Evolutionary conservation across 1,139 yeast genomes (phyloP), one percentile per base, ranked within the genome.

Genomic region (Yamadazyma friedrichii): DNA sequence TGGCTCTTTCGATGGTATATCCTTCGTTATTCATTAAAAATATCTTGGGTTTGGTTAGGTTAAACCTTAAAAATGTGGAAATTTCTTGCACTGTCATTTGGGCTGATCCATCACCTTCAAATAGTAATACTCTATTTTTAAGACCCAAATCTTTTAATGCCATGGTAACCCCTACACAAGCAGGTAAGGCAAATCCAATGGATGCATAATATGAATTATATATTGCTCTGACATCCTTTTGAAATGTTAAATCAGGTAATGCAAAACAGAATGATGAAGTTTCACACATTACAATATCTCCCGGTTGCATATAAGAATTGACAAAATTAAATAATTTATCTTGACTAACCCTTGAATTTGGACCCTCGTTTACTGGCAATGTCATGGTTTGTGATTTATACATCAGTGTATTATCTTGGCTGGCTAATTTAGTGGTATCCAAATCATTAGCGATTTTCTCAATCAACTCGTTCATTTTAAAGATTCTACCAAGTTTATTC

Each of bases 31-130:
- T 89, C 62, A 88, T 67, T 42, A 88, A 60, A 49, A 87, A 70
- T 24, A 89, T 72, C 35, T 83, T 76, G 8, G 59, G 55, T 10
- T 41, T 42, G 13, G 76, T 74, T 28, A 83, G 67, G 22, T 73
- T 69, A 50, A 76, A 70, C 43, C 89, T 75, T 37, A 84, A 62
- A 57, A 76, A 82, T 20, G 88, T 79, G 1, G 93, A 79, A 37
- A 88, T 63, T 59, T 88, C 96, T 61, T 84, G 91, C 36, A 84
- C 74, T 2, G 96, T 87, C 95, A 88, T 85, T 64, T 87, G 95
- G 1, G 96, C 88, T 8, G 94, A 82, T 2, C 96, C 96, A 56
- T 89, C 96, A 38, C 96, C 96, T 66, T 85, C 89, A 22, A 87
- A 67, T 9, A 88, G 65, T 13, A 87, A 64, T 16, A 87, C 74